These are phyloP conservation scores for Sporothrix variecibatus DNA, from an alignment of 2,329 filamentous ascomycete genomes.

Conservation along the genomic window DNA sequence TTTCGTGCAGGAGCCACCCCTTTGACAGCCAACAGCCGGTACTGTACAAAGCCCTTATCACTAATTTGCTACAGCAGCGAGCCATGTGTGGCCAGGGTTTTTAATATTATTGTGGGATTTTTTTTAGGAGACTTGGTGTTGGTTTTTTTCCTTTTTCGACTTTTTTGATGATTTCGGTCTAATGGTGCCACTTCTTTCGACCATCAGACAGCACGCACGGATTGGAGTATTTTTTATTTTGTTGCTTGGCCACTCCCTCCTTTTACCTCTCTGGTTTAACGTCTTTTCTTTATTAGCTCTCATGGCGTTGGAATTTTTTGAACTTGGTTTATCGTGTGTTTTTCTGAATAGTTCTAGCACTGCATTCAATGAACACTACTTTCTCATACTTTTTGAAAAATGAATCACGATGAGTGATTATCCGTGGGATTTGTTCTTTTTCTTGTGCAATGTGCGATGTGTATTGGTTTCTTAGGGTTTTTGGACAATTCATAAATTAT, in stretches of 20 bases:
- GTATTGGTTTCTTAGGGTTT: neutral
- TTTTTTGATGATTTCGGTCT: neutral
- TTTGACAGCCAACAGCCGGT: constrained; percentile 8
- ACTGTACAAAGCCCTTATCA: neutral
- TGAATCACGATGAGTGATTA: too few species aligned
- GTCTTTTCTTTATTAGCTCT: constrained; percentile 6
- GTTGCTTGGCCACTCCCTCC: neutral
- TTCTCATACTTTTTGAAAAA: neutral
- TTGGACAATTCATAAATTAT: too few species aligned
- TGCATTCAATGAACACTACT: neutral
- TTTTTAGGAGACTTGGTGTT: neutral
- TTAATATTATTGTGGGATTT: neutral
- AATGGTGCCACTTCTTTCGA: neutral
- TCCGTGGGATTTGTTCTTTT: too few species aligned
- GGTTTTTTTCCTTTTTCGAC: neutral
- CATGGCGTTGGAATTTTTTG: constrained; percentile 12
- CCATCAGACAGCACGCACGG: neutral
- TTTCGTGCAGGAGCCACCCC: neutral
- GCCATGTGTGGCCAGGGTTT: neutral
- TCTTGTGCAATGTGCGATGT: too few species aligned
- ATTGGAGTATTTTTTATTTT: constrained; percentile 2
- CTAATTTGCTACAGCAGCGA: neutral
- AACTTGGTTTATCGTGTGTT: neutral
- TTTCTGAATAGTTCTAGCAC: neutral
- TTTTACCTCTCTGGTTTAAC: neutral